phyloP scores from a whole-genome alignment of 257 asterid genomes.

The Prunella vulgaris region DNA sequence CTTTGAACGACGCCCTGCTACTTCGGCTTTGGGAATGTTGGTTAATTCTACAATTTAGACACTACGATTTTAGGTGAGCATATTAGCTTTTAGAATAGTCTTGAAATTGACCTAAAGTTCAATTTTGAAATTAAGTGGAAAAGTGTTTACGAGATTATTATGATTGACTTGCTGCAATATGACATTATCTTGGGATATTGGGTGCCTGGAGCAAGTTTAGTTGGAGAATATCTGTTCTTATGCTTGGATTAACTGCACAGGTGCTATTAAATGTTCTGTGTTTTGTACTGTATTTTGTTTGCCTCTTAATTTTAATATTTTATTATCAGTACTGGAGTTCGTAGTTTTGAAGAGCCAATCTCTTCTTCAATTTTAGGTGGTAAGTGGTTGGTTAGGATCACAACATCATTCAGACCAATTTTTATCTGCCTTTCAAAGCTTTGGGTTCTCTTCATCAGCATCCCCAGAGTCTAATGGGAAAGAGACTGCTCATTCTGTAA shows the following conservation, averaged over 20 bases:
- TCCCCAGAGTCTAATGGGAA: too few species aligned
- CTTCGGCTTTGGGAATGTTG: background rate
- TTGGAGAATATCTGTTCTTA: background rate
- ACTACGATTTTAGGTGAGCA: background rate
- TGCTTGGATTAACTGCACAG: background rate
- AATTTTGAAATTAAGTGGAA: background rate
- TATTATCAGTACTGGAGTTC: background rate
- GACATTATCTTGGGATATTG: background rate
- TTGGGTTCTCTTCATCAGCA: conserved; percentile 60
- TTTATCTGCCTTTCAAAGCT: conserved; percentile 36
- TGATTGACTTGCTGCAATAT: background rate
- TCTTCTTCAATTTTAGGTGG: conserved; percentile 30
- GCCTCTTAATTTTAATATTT: background rate
- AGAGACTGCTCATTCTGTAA: too few species aligned
- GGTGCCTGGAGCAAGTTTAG: background rate
- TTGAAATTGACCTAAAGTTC: background rate
- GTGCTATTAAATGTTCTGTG: background rate
- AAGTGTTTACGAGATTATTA: background rate
- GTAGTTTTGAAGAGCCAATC: conserved; percentile 1
- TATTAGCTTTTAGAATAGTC: background rate
- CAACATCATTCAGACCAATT: conserved; percentile 30
- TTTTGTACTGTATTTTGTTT: background rate
- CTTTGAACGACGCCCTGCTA: background rate
- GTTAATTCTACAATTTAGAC: background rate
- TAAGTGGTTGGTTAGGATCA: conserved; percentile 30